These are phyloP conservation scores for Epichloe amarillans DNA, from an alignment of 2,329 filamentous ascomycete species.

Conservation along the genomic window DNA sequence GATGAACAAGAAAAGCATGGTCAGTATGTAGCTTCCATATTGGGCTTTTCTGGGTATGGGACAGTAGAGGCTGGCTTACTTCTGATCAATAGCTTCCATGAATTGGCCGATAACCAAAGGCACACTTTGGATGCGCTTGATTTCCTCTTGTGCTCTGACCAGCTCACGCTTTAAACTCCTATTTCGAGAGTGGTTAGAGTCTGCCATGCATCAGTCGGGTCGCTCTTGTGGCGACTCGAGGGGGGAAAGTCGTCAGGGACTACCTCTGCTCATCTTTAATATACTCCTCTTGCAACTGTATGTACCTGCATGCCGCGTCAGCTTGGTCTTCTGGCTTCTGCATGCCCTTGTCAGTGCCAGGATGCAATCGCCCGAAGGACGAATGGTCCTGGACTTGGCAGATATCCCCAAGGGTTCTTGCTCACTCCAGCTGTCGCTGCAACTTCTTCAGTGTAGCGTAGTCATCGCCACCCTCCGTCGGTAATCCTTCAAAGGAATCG, in stretches of 20 bases:
- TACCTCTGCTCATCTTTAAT: slow-evolving; percentile 99
- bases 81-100: slow-evolving; percentile 99
- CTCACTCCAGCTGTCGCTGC: slow-evolving; percentile 87
- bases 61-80: slow-evolving; percentile 42
- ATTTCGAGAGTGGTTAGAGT: not conserved
- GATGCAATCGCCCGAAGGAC: not conserved
- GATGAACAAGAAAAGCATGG: not conserved
- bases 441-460: slow-evolving; percentile 94
- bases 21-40: not conserved
- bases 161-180: slow-evolving; percentile 95
- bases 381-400: not conserved
- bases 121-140: slow-evolving; percentile 98
- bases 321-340: slow-evolving; percentile 9
- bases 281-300: slow-evolving; percentile 97
- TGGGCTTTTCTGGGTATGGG: not conserved
- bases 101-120: slow-evolving; percentile 97
- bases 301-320: slow-evolving; percentile 46
- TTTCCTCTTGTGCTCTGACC: slow-evolving; percentile 94
- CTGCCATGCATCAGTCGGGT: not conserved
- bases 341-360: not conserved
- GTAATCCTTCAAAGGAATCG: slow-evolving; percentile 75
- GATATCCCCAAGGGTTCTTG: not conserved
- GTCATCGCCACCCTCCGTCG: slow-evolving; percentile 74
- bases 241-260: slow-evolving; percentile 3
- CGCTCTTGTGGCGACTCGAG: not conserved